phyloP scores from a whole-genome alignment of 192 early-diverging fungal species.

The Chytriomyces sp. region DNA sequence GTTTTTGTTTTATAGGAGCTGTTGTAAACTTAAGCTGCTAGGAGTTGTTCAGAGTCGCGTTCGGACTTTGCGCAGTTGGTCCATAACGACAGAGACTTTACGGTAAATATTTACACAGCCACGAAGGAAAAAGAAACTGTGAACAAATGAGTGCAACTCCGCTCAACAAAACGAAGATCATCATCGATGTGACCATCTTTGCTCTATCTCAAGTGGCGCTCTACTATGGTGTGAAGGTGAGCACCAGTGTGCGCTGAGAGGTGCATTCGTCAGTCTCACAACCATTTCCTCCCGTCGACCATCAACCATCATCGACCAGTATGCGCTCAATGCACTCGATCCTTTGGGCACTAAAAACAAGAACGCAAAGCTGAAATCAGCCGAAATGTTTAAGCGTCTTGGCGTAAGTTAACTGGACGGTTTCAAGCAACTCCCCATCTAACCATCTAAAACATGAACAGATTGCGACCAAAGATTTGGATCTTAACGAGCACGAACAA shows the following conservation, averaged over 20 bases:
- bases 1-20: no score
- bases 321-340: conserved; percentile 76
- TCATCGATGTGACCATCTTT: conserved; percentile 70
- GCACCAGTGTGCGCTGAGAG: neutral
- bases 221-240: conserved; percentile 72
- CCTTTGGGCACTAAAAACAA: conserved; percentile 72
- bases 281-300: no score
- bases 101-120: no score
- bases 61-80: no score
- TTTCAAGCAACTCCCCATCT: neutral
- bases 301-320: conserved; percentile 36
- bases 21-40: no score
- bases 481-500: conserved; percentile 91
- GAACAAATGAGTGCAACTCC: neutral
- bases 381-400: conserved; percentile 68
- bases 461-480: conserved; percentile 61
- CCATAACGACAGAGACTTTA: no score
- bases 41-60: no score
- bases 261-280: neutral
- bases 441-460: neutral
- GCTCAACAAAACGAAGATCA: conserved; percentile 28
- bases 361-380: conserved; percentile 78
- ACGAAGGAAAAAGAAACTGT: no score
- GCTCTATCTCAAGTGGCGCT: conserved; percentile 89
- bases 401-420: conserved; percentile 56